These are phyloP conservation scores for Drosera spatulata DNA, from an alignment of 179 eudicot species.

Conservation along the genomic window DNA sequence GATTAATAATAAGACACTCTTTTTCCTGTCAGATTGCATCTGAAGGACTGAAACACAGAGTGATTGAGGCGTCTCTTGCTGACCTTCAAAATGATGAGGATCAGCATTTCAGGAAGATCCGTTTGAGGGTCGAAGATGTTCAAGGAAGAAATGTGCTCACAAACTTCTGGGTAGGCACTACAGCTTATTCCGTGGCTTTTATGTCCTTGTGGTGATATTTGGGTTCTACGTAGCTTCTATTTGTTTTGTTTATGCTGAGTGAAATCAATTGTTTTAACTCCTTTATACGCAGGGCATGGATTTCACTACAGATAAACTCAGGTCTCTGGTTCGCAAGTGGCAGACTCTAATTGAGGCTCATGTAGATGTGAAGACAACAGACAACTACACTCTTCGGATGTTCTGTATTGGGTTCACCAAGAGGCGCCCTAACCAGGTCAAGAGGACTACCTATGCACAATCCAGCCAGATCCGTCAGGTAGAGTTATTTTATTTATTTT, in stretches of 20 bases:
- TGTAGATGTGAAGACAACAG: constrained; percentile 67
- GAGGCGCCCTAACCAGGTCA: constrained; percentile 57
- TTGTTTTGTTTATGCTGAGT: no score
- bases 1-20: neutral
- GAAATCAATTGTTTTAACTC: neutral
- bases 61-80: constrained; percentile 48
- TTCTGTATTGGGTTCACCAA: constrained; percentile 74
- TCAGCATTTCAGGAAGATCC: constrained; percentile 53
- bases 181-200: no score
- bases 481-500: neutral
- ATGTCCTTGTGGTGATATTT: no score
- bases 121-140: constrained; percentile 21
- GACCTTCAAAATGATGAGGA: constrained; percentile 62
- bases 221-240: no score
- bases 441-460: constrained; percentile 63
- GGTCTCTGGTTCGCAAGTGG: constrained; percentile 64
- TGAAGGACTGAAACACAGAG: constrained; percentile 62
- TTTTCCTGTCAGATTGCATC: constrained; percentile 45
- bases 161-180: constrained; percentile 44
- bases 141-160: constrained; percentile 48
- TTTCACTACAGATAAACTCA: constrained; percentile 62
- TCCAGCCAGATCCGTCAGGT: constrained; percentile 71
- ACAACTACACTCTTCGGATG: constrained; percentile 44
- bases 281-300: constrained; percentile 40
- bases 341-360: constrained; percentile 63